Evolutionary conservation across 495 filamentous ascomycete species (phyloP), one percentile per base, ranked within the genome.

Genomic region (Chaetomium cochliodes): DNA sequence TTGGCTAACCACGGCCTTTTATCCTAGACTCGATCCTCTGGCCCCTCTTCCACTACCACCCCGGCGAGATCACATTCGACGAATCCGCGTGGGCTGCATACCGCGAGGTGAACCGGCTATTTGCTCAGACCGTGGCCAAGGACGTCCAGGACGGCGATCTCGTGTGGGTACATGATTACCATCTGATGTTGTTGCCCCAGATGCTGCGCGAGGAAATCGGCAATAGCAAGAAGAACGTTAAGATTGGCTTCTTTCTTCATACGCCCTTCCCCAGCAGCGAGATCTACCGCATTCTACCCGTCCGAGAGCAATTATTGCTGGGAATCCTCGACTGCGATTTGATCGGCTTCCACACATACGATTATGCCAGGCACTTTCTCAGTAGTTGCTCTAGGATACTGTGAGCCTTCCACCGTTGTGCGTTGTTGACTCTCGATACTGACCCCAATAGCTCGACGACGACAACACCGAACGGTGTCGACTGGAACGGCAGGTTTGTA

Each of bases 161-260:
- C 50, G 88, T 98, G 70, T 98, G 93, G 93, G 88, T 98, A 0
- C 93, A 98, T 73, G 93, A 98, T 74, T 98, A 97, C 74, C 93
- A 98, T 76, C 80, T 97, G 57, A 93, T 98, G 90, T 84, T 98
- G 2, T 79, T 98, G 22, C 93, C 93, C 0, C 80, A 85, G 62
- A 89, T 97, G 85, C 80, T 98, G 59, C 88, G 93, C 60, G 86
- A 94, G 58, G 89, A 92, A 67, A 75, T 86, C 58, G 83, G 85
- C 25, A 77, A 86, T 44, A 80, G 77, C 44, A 88, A 90, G 70
- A 90, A 90, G 75, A 86, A 89, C 60, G 87, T 96, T 67, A 92
- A 92, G 74, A 90, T 98, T 73, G 93, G 92, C 60, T 97, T 96
- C 79, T 96, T 94, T 74, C 80, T 98, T 22, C 93, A 98, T 69